Evolutionary conservation across 2,329 filamentous ascomycete genomes (phyloP).

Genomic region (Pseudogymnoascus sp.): DNA sequence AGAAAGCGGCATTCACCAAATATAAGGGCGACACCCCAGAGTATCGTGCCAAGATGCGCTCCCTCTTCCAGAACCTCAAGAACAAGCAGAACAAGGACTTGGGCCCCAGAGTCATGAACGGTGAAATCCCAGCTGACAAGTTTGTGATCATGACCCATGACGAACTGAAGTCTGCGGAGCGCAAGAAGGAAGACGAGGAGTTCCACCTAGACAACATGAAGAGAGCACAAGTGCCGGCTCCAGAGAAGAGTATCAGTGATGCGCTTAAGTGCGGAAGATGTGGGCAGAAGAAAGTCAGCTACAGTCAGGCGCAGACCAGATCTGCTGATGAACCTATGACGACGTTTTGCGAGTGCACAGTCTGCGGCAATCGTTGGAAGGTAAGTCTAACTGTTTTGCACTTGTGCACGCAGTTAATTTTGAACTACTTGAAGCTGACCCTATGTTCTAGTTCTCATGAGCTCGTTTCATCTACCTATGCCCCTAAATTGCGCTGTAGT

Average conservation of each 20-base stretch:
- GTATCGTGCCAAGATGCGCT: slow-evolving; percentile 85
- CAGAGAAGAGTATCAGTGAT: slow-evolving; percentile 81
- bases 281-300: slow-evolving; percentile 87
- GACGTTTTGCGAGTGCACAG: slow-evolving; percentile 64
- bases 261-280: slow-evolving; percentile 87
- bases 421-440: slow-evolving; percentile 2
- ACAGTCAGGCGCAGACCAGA: slow-evolving; percentile 91
- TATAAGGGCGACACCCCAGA: slow-evolving; percentile 63
- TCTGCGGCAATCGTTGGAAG: slow-evolving; percentile 66
- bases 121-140: slow-evolving; percentile 59
- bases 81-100: slow-evolving; percentile 78
- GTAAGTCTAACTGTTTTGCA: slow-evolving; percentile 34
- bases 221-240: slow-evolving; percentile 89
- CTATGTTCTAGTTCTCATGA: slow-evolving; percentile 26
- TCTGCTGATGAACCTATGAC: slow-evolving; percentile 91
- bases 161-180: slow-evolving; percentile 82
- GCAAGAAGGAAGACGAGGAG: slow-evolving; percentile 64
- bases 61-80: slow-evolving; percentile 90
- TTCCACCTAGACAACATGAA: slow-evolving; percentile 92
- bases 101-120: slow-evolving; percentile 64
- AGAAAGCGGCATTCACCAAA: slow-evolving; percentile 63
- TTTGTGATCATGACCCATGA: slow-evolving; percentile 86
- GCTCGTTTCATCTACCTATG: not conserved
- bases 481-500: not conserved
- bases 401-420: slow-evolving; percentile 8